Evolutionary conservation across 2,329 filamentous ascomycete species (phyloP), one percentile per base, ranked within the genome.

Genomic region (Trichoderma koningiopsis): DNA sequence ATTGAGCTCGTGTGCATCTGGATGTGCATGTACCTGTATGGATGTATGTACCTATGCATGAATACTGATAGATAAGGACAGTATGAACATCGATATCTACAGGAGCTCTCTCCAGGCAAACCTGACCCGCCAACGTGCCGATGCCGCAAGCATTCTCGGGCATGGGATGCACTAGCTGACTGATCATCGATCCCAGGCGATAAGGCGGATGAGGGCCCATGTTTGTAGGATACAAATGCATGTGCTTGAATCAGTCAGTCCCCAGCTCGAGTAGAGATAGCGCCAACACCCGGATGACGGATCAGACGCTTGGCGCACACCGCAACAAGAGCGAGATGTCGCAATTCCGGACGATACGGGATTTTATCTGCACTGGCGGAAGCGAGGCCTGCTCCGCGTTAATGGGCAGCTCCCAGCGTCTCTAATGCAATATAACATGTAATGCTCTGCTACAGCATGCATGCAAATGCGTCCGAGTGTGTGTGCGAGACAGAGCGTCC

Each of bases 171-270:
- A 40, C 58, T 40, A 57, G 62, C 62, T 65, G 62, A 47, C 52
- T 43, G 62, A 65, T 57, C 13, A 40, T 35, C 62, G 62, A 65
- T 65, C 62, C 33, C 40, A 49, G 19, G 52, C 53, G 63, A 66
- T 66, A 66, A 66, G 63, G 63, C 53, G 53, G 27, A 31, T 49
- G 61, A 55, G 31, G 22, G 31, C 61, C 53, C 1, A 43, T 19
- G 16, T 16, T 19, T 16, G 37, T 19, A 43, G 22, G 22, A 35
- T 56, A 27, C 52, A 33, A 31, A 58, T 49, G 37, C 53, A 58
- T 47, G 63, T 57, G 63, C 52, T 66, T 13, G 49, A 43, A 64
- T 57, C 16, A 37, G 16, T 27, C 40, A 43, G 40, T 19, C 7
- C 40, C 40, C 40, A 43, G 40, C 40, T 43, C 19, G 40, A 19